phyloP scores from a whole-genome alignment of 2,329 filamentous ascomycete genomes.

The Parastagonospora nodorum region DNA sequence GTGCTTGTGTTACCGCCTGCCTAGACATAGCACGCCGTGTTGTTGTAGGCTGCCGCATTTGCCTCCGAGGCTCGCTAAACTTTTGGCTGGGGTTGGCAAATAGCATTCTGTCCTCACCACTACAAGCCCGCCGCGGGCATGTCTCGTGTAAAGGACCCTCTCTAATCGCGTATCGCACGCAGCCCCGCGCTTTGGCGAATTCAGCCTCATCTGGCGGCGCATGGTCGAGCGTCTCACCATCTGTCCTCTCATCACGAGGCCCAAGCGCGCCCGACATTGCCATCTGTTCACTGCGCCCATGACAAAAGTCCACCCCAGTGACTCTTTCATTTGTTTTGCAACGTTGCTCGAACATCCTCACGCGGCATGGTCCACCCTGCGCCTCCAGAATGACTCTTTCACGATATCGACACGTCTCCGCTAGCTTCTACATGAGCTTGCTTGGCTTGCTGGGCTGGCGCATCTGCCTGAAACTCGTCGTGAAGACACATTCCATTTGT shows the following conservation, averaged over 20 bases:
- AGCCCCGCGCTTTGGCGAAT: conserved; percentile 12
- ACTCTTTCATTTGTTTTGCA: conserved; percentile 3
- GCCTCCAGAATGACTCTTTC: conserved; percentile 3
- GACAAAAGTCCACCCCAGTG: background rate
- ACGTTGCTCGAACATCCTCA: conserved; percentile 12
- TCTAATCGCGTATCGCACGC: conserved; percentile 10
- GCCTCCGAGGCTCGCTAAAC: background rate
- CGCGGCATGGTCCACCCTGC: background rate
- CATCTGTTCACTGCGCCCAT: conserved; percentile 1
- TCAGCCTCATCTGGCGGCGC: conserved; percentile 10
- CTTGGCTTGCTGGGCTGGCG: too few species aligned
- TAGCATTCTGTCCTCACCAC: background rate
- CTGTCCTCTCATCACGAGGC: conserved; percentile 15
- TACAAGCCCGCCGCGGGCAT: background rate
- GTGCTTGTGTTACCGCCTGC: background rate
- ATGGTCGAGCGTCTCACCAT: conserved; percentile 7
- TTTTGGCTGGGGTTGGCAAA: background rate
- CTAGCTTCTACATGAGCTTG: too few species aligned
- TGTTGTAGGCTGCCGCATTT: background rate
- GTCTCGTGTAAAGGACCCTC: background rate
- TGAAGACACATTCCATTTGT: background rate
- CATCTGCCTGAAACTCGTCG: background rate
- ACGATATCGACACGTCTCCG: background rate
- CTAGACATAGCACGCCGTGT: too few species aligned
- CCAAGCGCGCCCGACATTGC: background rate